A percentile compares a stretch with the other conserved stretches of the same genome.
Evolutionary conservation across 2,329 filamentous ascomycete genomes (phyloP).

Genomic region (Microsporum canis): DNA sequence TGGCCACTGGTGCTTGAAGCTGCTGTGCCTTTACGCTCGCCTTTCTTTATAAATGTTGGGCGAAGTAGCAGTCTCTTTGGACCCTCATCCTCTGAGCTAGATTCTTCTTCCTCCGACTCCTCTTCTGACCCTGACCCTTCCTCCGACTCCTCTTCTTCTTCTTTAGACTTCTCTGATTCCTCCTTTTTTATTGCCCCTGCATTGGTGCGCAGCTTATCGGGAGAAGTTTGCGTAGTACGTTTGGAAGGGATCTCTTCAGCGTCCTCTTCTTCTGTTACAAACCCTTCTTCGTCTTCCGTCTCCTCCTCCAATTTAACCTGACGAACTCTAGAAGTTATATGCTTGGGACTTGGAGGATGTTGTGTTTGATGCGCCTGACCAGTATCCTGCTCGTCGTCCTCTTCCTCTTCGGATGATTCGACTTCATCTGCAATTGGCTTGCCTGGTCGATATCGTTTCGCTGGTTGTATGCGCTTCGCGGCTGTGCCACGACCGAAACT

Average conservation of each 20-base stretch:
- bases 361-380: conserved; percentile 27
- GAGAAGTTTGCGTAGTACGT: not conserved
- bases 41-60: conserved; percentile 58
- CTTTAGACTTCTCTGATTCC: conserved; percentile 4
- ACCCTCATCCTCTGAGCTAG: conserved; percentile 29
- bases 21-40: conserved; percentile 40
- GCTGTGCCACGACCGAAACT: conserved; percentile 55
- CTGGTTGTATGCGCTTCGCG: conserved; percentile 52
- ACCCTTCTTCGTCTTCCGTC: conserved; percentile 44
- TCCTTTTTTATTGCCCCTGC: not conserved
- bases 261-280: conserved; percentile 44
- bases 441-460: conserved; percentile 67
- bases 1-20: conserved; percentile 17
- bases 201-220: not conserved
- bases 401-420: conserved; percentile 41
- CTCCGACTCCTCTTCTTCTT: not conserved
- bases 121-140: conserved; percentile 6
- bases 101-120: conserved; percentile 8
- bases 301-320: conserved; percentile 32
- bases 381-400: conserved; percentile 45
- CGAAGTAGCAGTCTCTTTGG: conserved; percentile 47
- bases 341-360: conserved; percentile 31
- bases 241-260: conserved; percentile 7
- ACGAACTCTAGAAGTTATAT: conserved; percentile 24
- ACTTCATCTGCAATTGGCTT: conserved; percentile 50